Conservation (phyloP, 192 early-diverging fungal genomes). For the Linnemannia schmuckeri region DNA sequence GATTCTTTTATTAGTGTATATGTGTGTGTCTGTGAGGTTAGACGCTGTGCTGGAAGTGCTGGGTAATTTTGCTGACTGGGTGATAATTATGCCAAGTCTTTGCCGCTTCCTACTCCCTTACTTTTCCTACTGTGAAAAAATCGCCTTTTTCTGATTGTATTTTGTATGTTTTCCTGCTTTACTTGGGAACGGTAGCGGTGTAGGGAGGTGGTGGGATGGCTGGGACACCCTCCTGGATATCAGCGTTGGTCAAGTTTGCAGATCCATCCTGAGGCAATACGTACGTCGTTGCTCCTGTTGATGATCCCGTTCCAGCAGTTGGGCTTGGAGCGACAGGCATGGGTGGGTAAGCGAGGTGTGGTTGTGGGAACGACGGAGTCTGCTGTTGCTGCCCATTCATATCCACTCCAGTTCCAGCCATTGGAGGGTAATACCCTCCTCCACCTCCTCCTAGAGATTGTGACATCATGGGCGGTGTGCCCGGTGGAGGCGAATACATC, state of each 20-base stretch:
- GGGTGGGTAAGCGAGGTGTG: slow-evolving; percentile 7
- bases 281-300: background rate
- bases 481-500: background rate
- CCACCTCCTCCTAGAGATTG: background rate
- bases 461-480: background rate
- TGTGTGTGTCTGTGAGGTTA: background rate
- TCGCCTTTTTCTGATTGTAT: background rate
- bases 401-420: too few species aligned
- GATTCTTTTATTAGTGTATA: background rate
- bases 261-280: slow-evolving; percentile 18
- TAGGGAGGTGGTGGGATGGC: slow-evolving; percentile 19
- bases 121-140: background rate
- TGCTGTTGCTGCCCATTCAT: background rate
- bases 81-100: too few species aligned
- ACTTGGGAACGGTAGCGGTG: slow-evolving; percentile 13
- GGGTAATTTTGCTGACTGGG: background rate
- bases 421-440: background rate
- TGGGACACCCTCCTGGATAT: background rate
- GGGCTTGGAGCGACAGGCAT: slow-evolving; percentile 1
- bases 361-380: background rate
- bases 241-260: background rate
- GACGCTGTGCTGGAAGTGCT: background rate
- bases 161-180: background rate
- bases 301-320: background rate
- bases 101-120: too few species aligned